Conservation (phyloP, 2,329 filamentous ascomycete genomes). For the Didymosphaeria variabile region DNA sequence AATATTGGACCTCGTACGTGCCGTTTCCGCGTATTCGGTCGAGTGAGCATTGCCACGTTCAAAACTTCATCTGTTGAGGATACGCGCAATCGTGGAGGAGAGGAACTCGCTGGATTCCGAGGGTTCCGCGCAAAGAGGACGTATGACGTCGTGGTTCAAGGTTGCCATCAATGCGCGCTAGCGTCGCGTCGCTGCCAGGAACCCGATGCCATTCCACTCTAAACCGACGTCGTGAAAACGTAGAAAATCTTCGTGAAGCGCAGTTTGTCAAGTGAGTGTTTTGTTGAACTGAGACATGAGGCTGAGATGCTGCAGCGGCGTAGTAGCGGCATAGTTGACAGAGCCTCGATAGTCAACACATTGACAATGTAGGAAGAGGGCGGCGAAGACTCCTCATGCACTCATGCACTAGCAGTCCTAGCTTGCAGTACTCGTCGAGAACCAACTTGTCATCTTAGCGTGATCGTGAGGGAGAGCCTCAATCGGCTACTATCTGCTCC, state of each 20-base stretch:
- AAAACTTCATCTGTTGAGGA: not conserved
- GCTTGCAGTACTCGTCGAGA: not conserved
- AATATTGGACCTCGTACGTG: not conserved
- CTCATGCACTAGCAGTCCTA: not conserved
- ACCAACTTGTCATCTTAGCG: not conserved
- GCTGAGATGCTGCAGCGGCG: constrained; percentile 2
- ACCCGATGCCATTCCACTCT: not conserved
- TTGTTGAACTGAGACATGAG: constrained; percentile 3
- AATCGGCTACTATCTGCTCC: not conserved
- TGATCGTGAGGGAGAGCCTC: not conserved
- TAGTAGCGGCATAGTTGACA: not conserved
- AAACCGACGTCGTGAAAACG: not conserved
- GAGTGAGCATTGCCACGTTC: not conserved
- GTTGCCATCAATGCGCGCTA: not conserved
- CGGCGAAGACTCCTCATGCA: not conserved
- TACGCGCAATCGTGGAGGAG: not conserved
- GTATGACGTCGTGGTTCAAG: not conserved
- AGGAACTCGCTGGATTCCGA: not conserved
- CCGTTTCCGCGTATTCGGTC: not conserved
- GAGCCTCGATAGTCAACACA: not conserved
- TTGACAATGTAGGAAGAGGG: not conserved
- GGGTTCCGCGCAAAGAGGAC: not conserved
- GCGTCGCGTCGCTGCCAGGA: not conserved
- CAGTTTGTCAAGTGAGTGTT: too few relatives aligned
- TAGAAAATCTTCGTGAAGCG: too few relatives aligned